Evolutionary conservation across 2,329 filamentous ascomycete genomes (phyloP).

Genomic region (Chaetomiaceae sp.): DNA sequence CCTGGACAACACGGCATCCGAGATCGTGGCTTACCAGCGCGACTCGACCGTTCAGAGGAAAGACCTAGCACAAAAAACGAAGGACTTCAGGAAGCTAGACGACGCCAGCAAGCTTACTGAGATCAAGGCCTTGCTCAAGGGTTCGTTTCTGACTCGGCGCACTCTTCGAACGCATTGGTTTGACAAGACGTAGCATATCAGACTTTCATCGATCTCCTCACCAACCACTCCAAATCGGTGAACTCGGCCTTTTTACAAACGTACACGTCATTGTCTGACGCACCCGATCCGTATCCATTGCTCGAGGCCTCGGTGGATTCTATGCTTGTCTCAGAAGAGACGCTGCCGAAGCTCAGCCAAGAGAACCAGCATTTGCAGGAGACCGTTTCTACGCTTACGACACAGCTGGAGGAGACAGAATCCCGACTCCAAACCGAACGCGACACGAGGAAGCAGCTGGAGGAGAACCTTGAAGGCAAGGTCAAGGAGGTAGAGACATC

Average conservation of each 20-base stretch:
- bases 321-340: constrained; percentile 86
- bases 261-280: constrained; percentile 90
- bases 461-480: constrained; percentile 68
- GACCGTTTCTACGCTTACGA: constrained; percentile 66
- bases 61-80: constrained; percentile 97
- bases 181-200: constrained; percentile 67
- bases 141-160: constrained; percentile 35
- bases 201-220: constrained; percentile 91
- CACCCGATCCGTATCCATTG: constrained; percentile 90
- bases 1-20: constrained; percentile 89
- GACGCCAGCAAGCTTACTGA: constrained; percentile 80
- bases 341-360: constrained; percentile 76
- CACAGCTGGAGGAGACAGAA: constrained; percentile 79
- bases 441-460: constrained; percentile 63
- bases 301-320: constrained; percentile 95
- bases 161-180: not conserved
- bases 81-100: constrained; percentile 92
- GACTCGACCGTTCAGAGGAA: constrained; percentile 96
- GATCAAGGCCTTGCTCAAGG: constrained; percentile 83
- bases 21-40: constrained; percentile 86
- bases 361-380: constrained; percentile 86
- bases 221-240: constrained; percentile 90
- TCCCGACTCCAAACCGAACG: constrained; percentile 73
- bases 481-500: constrained; percentile 86
- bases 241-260: constrained; percentile 89